Evolutionary conservation across 805 yeast species (phyloP), one percentile per base, ranked within the genome.

Genomic region (Kockiozyma suomiensis): DNA sequence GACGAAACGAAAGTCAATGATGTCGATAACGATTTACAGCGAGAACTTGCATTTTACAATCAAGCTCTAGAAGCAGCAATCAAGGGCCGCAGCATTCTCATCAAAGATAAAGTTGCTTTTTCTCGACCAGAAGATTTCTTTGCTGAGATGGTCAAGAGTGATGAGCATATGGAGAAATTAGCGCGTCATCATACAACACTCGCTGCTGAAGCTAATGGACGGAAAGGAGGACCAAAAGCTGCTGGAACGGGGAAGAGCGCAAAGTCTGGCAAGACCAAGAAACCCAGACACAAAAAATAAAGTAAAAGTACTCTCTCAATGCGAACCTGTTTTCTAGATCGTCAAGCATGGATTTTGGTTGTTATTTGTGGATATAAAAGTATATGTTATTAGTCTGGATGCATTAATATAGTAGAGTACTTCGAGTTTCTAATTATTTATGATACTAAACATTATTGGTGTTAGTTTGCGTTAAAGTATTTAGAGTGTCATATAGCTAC

Each of bases 91-190:
- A 73, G 80, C 49, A 82, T 82, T 56, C 78, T 88, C 43, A 76
- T 85, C 58, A 66, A 66, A 51, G 85, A 85, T 70, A 81, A 88
- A 66, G 85, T 93, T 33, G 90, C 97, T 61, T 94, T 94, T 74
- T 81, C 96, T 30, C 84, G 99, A 74, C 99, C 99, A 38, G 78
- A 83, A 70, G 99, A 94, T 73, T 94, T 90, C 75, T 94, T 94
- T 77, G 99, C 99, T 19, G 99, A 94, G 76, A 94, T 94, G 99
- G 89, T 91, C 61, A 94, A 94, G 78, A 86, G 92, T 56, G 99
- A 94, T 75, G 97, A 90, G 74, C 99, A 94, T 75, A 94, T 94
- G 99, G 97, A 90, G 71, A 89, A 85, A 76, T 82, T 94, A 21
- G 65, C 60, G 7, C 47, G 62, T 7, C 63, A 58, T 28, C 65